Evolutionary conservation across 176 grass and related monocot species (phyloP).

Genomic region (Triticum timopheevii): DNA sequence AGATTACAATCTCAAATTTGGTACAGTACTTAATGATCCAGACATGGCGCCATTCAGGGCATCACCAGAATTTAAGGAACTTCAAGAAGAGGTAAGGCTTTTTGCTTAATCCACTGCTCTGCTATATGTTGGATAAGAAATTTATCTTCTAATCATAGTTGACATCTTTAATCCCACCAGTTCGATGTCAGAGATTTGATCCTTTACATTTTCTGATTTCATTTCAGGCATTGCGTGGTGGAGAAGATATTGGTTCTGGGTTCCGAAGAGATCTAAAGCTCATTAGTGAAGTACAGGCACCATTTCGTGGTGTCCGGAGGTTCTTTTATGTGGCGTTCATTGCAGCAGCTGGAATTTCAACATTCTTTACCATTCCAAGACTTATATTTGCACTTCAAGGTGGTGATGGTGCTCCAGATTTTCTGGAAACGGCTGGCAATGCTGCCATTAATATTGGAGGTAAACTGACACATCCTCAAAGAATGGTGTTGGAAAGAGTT

Average conservation of each 20-base stretch:
- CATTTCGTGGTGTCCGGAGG: slow-evolving; percentile 91
- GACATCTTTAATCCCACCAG: slow-evolving; percentile 16
- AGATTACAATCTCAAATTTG: slow-evolving; percentile 94
- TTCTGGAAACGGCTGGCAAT: slow-evolving; percentile 80
- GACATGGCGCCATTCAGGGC: slow-evolving; percentile 88
- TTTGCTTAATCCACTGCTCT: slow-evolving; percentile 17
- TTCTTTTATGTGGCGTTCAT: slow-evolving; percentile 96
- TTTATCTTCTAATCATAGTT: slow-evolving; percentile 10
- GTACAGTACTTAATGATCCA: slow-evolving; percentile 91
- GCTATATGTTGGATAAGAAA: slow-evolving; percentile 4
- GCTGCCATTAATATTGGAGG: slow-evolving; percentile 89
- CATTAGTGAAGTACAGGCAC: slow-evolving; percentile 97
- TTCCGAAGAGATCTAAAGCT: slow-evolving; percentile 94
- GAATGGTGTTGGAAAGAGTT: slow-evolving; percentile 19
- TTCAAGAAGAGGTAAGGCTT: slow-evolving; percentile 81
- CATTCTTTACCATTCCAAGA: slow-evolving; percentile 88
- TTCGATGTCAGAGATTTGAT: slow-evolving; percentile 14
- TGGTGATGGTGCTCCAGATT: slow-evolving; percentile 83
- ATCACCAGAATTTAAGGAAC: slow-evolving; percentile 85
- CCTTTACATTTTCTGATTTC: slow-evolving; percentile 8
- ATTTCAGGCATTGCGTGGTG: slow-evolving; percentile 78
- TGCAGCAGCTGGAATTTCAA: slow-evolving; percentile 87
- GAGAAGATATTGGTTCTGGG: slow-evolving; percentile 85
- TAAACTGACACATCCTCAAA: slow-evolving; percentile 50
- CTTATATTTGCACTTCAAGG: slow-evolving; percentile 81